phyloP scores from a whole-genome alignment of 2,329 filamentous ascomycete species.

The Fusarium udum region DNA sequence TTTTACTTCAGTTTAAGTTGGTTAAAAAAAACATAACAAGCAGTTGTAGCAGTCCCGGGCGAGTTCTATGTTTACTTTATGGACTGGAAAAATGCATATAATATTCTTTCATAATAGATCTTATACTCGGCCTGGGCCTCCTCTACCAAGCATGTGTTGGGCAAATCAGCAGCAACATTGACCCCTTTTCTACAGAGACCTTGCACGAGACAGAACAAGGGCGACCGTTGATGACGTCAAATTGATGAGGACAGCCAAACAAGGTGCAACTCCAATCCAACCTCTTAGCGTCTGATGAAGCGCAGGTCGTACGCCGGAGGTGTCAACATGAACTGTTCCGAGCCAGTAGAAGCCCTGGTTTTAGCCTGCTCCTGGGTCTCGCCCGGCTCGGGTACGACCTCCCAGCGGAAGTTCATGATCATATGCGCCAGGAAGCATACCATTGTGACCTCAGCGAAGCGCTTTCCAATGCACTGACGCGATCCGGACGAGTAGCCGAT shows the following conservation, averaged over 20 bases:
- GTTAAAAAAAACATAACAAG: neutral
- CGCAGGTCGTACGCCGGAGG: neutral
- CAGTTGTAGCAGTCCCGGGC: neutral
- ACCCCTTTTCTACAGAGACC: accelerated
- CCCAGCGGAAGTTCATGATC: neutral
- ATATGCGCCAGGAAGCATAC: neutral
- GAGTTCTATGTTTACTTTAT: accelerated
- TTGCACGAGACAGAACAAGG: accelerated
- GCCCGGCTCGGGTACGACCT: neutral
- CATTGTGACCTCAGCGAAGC: neutral
- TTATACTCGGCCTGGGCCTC: neutral
- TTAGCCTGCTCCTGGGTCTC: neutral
- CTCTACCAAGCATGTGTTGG: accelerated
- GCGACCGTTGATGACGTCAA: neutral
- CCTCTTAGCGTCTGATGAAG: neutral
- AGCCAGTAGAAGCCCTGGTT: neutral
- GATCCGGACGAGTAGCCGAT: neutral
- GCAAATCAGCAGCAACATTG: accelerated
- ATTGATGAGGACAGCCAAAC: neutral
- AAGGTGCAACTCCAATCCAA: accelerated
- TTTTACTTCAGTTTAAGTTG: accelerated
- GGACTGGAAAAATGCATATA: neutral
- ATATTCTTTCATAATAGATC: neutral
- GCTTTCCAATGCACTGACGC: neutral
- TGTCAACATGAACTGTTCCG: neutral